Evolutionary conservation across 257 asterid genomes (phyloP).

Genomic region (Petunia secreta): DNA sequence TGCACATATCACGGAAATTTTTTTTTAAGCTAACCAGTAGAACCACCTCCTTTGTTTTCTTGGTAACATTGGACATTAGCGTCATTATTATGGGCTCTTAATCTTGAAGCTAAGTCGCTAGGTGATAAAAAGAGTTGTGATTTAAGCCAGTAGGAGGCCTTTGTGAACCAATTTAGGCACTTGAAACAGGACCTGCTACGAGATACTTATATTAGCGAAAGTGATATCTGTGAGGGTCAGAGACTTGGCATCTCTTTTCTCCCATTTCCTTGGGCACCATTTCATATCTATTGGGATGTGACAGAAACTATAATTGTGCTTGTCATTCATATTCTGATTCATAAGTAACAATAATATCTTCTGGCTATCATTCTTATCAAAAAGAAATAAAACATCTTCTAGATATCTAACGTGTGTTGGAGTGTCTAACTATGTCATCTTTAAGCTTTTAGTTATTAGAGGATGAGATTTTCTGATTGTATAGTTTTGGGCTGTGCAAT

Average conservation of each 20-base stretch:
- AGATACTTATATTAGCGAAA: background rate
- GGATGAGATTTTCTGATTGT: too few species aligned
- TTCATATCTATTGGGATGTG: background rate
- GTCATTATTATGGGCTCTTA: background rate
- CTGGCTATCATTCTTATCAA: background rate
- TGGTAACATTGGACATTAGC: background rate
- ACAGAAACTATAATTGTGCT: background rate
- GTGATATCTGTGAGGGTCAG: background rate
- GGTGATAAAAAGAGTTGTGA: background rate
- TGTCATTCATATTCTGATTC: background rate
- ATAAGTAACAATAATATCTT: background rate
- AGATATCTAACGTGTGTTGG: background rate
- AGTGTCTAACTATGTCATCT: background rate
- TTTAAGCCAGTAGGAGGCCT: background rate
- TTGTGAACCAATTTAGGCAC: background rate
- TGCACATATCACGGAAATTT: background rate
- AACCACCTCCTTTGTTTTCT: background rate
- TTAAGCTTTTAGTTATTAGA: background rate
- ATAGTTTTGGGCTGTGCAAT: background rate
- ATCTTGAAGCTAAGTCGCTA: background rate
- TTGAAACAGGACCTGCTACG: background rate
- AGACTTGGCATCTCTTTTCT: background rate
- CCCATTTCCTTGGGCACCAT: background rate
- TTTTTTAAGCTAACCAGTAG: background rate
- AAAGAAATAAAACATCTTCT: background rate